Percentiles rank a stretch among this genome's conserved stretches.
Evolutionary conservation across 495 filamentous ascomycete species (phyloP).

Genomic region (Hypoxylon intermedium): DNA sequence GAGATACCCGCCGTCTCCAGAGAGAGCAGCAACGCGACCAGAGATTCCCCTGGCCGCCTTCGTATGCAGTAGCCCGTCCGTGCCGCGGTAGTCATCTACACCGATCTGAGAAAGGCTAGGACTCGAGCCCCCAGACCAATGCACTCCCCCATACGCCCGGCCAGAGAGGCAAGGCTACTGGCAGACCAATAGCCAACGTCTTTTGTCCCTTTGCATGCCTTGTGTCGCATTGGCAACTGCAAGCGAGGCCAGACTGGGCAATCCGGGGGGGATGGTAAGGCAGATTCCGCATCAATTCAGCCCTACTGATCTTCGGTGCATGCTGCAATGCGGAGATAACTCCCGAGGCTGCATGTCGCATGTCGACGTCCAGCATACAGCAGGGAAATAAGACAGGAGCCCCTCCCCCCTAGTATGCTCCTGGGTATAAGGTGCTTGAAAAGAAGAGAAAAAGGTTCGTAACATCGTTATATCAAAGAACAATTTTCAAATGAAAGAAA

Average conservation of each 20-base stretch:
- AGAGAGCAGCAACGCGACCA: not conserved
- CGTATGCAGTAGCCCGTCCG: conserved; percentile 12
- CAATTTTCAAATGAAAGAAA: conserved; percentile 11
- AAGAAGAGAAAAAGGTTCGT: conserved; percentile 3
- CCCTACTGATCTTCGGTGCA: conserved; percentile 27
- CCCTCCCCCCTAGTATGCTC: not conserved
- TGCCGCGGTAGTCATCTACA: conserved; percentile 14
- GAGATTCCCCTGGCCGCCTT: not conserved
- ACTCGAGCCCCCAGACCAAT: conserved; percentile 1
- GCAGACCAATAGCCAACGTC: conserved; percentile 8
- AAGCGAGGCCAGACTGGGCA: conserved; percentile 16
- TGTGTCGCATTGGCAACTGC: conserved; percentile 28
- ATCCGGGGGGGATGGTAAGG: conserved; percentile 20
- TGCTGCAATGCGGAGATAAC: conserved; percentile 20
- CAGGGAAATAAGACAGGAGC: not conserved
- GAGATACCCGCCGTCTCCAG: conserved; percentile 1
- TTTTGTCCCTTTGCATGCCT: conserved; percentile 12
- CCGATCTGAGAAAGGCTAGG: too few species aligned
- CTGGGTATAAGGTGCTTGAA: not conserved
- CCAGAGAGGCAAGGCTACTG: conserved; percentile 16
- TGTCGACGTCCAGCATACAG: conserved; percentile 1
- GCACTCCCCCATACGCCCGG: conserved; percentile 14
- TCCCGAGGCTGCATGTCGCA: conserved; percentile 19
- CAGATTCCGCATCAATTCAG: conserved; percentile 24
- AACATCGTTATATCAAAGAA: conserved; percentile 4